These are phyloP conservation scores for Diospyros lotus DNA, from an alignment of 148 eudicot genomes.

Conservation along the genomic window DNA sequence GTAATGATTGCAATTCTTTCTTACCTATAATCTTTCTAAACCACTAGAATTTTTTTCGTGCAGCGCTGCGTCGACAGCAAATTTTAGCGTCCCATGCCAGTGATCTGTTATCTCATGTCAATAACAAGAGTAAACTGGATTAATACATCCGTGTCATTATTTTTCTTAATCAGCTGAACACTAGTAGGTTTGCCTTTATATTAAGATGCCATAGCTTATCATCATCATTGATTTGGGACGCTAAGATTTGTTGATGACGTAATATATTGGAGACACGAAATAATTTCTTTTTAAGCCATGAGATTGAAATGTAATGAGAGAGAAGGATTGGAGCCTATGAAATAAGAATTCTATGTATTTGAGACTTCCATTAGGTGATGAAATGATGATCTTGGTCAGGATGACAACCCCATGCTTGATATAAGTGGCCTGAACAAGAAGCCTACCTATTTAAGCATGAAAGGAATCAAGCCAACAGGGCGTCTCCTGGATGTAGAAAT, in stretches of 20 bases:
- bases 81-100: no score
- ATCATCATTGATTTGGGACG: background rate
- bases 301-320: no score
- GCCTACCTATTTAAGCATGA: background rate
- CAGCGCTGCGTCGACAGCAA: no score
- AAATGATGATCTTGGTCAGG: constrained; percentile 4
- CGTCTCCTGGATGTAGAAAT: background rate
- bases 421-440: constrained; percentile 10
- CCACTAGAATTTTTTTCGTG: no score
- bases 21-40: no score
- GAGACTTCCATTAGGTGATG: background rate
- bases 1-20: background rate
- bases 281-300: no score
- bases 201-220: background rate
- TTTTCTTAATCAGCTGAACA: background rate
- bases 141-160: background rate
- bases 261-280: no score
- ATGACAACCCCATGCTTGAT: background rate
- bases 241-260: background rate
- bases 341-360: no score
- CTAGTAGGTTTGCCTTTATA: background rate
- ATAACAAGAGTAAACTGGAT: no score
- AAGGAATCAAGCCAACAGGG: background rate
- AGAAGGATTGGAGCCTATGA: no score
- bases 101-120: no score